phyloP scores from a whole-genome alignment of 108 stramenopile species.

The Pseudonitzschia delicatissima region DNA sequence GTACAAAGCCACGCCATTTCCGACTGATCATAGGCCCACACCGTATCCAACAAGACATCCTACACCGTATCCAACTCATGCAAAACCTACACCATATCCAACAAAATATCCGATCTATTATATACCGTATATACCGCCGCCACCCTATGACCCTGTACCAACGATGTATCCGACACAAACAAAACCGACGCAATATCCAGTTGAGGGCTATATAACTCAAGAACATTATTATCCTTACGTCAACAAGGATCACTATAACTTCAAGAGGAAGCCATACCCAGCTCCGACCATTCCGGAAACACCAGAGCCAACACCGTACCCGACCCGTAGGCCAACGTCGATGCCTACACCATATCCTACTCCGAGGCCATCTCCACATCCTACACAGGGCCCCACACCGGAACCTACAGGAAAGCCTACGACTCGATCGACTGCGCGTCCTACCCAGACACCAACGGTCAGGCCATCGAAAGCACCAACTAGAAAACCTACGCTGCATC shows the following conservation, averaged over 20 bases:
- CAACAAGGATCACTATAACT: neutral
- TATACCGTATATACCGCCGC: neutral
- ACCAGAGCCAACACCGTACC: neutral
- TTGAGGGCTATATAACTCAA: neutral
- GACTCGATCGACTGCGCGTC: neutral
- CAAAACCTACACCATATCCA: constrained; percentile 3
- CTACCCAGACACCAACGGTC: neutral
- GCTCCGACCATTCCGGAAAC: neutral
- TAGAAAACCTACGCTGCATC: neutral
- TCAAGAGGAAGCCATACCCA: neutral
- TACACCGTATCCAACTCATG: constrained; percentile 12
- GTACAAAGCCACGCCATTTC: constrained; percentile 11
- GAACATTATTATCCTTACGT: neutral
- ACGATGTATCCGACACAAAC: constrained; percentile 3
- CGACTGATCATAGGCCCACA: neutral
- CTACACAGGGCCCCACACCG: neutral
- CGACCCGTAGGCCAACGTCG: neutral
- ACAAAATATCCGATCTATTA: neutral
- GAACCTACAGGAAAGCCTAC: neutral
- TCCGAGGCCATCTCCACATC: neutral
- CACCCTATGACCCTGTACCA: neutral
- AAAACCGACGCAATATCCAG: constrained; percentile 11
- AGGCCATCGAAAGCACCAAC: neutral
- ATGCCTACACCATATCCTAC: neutral
- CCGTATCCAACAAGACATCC: neutral